Evolutionary conservation across 2,329 filamentous ascomycete species (phyloP).

Genomic region (Rhinocladiella similis): DNA sequence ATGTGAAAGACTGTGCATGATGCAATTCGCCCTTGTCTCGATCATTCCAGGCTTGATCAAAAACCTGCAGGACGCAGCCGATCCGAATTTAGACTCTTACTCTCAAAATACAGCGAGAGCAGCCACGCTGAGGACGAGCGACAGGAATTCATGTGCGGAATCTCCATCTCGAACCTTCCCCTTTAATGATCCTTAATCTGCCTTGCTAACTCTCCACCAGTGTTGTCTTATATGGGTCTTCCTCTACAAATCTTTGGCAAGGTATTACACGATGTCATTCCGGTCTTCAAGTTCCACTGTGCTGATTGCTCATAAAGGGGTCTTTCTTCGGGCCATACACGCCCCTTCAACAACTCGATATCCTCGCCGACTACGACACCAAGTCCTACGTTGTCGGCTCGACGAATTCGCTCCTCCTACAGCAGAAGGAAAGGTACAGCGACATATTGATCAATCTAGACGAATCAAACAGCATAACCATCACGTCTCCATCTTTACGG

Average conservation of each 20-base stretch:
- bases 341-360: slow-evolving; percentile 89
- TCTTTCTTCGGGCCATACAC: slow-evolving; percentile 97
- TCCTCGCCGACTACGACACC: slow-evolving; percentile 88
- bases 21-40: slow-evolving; percentile 94
- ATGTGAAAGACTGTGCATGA: slow-evolving; percentile 95
- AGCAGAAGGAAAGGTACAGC: slow-evolving; percentile 93
- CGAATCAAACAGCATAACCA: slow-evolving; percentile 66
- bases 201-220: slow-evolving; percentile 35
- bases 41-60: slow-evolving; percentile 90
- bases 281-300: slow-evolving; percentile 54
- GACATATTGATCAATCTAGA: slow-evolving; percentile 97
- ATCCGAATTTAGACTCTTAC: slow-evolving; percentile 85
- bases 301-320: slow-evolving; percentile 58
- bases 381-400: slow-evolving; percentile 98
- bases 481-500: slow-evolving; percentile 77
- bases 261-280: slow-evolving; percentile 55
- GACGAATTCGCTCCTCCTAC: slow-evolving; percentile 89
- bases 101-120: slow-evolving; percentile 73
- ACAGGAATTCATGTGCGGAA: slow-evolving; percentile 70
- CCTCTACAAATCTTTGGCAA: slow-evolving; percentile 95
- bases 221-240: slow-evolving; percentile 91
- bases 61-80: slow-evolving; percentile 90
- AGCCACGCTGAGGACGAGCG: slow-evolving; percentile 85
- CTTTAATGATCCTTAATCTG: background rate
- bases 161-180: too few relatives aligned